Base-by-base conservation (phyloP, 2,329 filamentous ascomycete species). In the Cryphonectria japonica region DNA sequence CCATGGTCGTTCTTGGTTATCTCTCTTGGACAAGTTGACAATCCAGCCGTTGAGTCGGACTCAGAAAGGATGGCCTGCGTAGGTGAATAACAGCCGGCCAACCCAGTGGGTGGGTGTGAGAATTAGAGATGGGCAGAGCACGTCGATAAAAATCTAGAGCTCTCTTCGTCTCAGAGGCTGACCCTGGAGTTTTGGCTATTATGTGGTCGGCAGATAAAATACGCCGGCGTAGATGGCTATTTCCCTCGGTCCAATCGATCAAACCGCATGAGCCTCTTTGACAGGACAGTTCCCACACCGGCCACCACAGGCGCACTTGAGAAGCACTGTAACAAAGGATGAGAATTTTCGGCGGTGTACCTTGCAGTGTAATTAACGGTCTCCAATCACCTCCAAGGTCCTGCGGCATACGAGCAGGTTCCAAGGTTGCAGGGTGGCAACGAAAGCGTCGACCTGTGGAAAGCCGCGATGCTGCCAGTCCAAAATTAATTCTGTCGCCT, bases 1-100 rank as follows among this genome's bases (percentile, higher is more conserved):
- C 70, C 70, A 71, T 71, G 62, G 43, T n/a, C 37, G 19, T 8
- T 5, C 13, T 14, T 61, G 64, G 54, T 39, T 32, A 22, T 22
- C 3, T 32, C 2, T 22, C 32, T 34, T 34, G 6, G n/a, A 32
- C 16, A 22, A 22, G 57, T 26, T 9, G 11, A 9, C 1, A 34
- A 39, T 39, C 32, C 26, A 60, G 57, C 13, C 14, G 14, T 34
- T 22, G 59, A 22, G 32, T 19, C 32, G 59, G 59, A 3, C 26
- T 29, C 3, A 29, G 11, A 34, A 59, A 2, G 7, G 22, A n/a
- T 50, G 46, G 46, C 14, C 54, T 19, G 13, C 34, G 29, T 59
- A 2, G 29, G 13, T 39, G 4, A 32, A 59, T 34, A 39, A 39
- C 54, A 8, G 29, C 16, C 54, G 16, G 26, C 14, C 54, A 59